Conservation (phyloP, 2,329 filamentous ascomycete genomes). For the Phaeophleospora eucalypticola region DNA sequence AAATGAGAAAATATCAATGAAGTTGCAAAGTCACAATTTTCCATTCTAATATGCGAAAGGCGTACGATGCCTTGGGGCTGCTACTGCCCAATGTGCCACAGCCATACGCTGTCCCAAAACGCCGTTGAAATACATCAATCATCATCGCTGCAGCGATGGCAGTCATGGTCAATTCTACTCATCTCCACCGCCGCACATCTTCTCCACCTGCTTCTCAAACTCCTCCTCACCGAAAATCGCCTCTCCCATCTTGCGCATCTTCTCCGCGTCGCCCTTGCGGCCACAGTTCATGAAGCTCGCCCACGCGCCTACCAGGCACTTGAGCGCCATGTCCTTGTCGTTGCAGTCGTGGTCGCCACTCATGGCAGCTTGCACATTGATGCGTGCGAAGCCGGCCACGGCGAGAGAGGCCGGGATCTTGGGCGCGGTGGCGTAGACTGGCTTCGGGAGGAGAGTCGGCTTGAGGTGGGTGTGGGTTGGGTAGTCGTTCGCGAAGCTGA, state of each 20-base stretch:
- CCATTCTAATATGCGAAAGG: too few species aligned
- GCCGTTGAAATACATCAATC: too few species aligned
- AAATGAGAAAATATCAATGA: too few species aligned
- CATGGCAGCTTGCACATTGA: background rate
- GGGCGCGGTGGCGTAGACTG: background rate
- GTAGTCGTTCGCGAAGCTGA: too few species aligned
- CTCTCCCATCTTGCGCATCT: constrained; percentile 5
- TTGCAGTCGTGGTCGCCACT: background rate
- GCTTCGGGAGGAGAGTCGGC: background rate
- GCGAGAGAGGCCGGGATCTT: background rate
- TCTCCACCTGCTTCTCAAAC: background rate
- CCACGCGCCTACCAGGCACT: constrained; percentile 8
- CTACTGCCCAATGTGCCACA: too few species aligned
- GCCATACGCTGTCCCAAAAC: too few species aligned
- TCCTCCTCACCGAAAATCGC: background rate
- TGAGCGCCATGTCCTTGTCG: background rate
- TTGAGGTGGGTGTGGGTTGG: background rate
- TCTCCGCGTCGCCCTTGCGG: constrained; percentile 12
- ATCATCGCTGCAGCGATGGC: too few species aligned
- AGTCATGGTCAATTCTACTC: too few species aligned
- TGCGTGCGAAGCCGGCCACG: background rate
- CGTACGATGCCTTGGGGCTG: too few species aligned
- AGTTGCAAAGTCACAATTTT: too few species aligned
- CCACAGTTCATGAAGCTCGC: constrained; percentile 5
- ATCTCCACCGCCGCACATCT: too few species aligned